These are phyloP conservation scores for Fusarium pseudonygamai DNA, from an alignment of 2,329 filamentous ascomycete species.

Conservation along the genomic window DNA sequence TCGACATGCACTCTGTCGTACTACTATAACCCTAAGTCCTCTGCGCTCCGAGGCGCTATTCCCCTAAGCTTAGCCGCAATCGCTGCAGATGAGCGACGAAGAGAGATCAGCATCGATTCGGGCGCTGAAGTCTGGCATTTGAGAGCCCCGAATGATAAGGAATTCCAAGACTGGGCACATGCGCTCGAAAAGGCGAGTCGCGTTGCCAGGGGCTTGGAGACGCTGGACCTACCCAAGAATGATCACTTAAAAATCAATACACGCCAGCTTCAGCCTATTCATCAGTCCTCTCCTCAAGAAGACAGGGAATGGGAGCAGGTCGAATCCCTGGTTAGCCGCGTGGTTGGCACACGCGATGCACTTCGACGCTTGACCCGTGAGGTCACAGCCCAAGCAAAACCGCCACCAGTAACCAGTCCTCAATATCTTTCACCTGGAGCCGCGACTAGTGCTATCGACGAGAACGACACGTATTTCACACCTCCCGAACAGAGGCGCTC, in stretches of 20 bases:
- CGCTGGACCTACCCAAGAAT: constrained; percentile 39
- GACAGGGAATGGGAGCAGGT: constrained; percentile 88
- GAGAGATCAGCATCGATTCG: constrained; percentile 96
- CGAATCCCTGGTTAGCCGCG: constrained; percentile 83
- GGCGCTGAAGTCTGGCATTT: constrained; percentile 98
- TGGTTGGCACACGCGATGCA: constrained; percentile 89
- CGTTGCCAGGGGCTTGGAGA: constrained; percentile 65
- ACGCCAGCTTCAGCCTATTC: constrained; percentile 39
- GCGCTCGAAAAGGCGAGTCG: constrained; percentile 86
- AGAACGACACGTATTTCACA: constrained; percentile 67
- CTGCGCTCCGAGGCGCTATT: constrained; percentile 89
- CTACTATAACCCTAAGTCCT: constrained; percentile 93
- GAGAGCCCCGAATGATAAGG: constrained; percentile 80
- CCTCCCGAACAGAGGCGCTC: constrained; percentile 62
- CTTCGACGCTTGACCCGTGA: constrained; percentile 87
- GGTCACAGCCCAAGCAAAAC: constrained; percentile 66
- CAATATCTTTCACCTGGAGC: constrained; percentile 55
- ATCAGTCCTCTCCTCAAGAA: constrained; percentile 62
- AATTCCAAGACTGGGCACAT: constrained; percentile 87
- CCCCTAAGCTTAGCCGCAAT: constrained; percentile 91
- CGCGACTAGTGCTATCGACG: constrained; percentile 56
- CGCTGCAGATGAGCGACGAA: constrained; percentile 84
- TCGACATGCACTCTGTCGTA: constrained; percentile 95
- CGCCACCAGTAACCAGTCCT: constrained; percentile 35
- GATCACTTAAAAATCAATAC: constrained; percentile 44